A percentile compares a stretch with the other conserved stretches of the same genome.
phyloP scores from a whole-genome alignment of 2,329 filamentous ascomycete species.

The Karstenula rhodostoma region DNA sequence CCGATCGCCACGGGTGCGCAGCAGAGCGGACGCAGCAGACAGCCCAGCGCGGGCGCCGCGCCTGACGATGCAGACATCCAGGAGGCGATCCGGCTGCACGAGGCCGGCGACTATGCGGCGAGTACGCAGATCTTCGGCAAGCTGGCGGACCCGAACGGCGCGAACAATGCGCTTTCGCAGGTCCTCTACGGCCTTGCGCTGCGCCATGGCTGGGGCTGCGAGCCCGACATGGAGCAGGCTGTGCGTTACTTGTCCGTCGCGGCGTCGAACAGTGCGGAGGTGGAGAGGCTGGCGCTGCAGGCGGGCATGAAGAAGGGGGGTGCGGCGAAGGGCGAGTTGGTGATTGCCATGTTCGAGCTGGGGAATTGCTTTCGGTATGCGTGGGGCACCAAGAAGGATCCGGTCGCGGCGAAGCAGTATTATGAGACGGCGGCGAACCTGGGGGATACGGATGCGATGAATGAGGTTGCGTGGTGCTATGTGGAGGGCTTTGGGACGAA shows the following conservation, averaged over 20 bases:
- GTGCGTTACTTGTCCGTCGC: slow-evolving; percentile 87
- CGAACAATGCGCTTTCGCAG: slow-evolving; percentile 93
- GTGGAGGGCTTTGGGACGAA: slow-evolving; percentile 95
- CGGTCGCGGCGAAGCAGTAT: slow-evolving; percentile 85
- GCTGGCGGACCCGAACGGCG: slow-evolving; percentile 82
- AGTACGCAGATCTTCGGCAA: slow-evolving; percentile 87
- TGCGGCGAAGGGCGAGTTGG: slow-evolving; percentile 92
- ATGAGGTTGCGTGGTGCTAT: slow-evolving; percentile 96
- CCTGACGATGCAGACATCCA: slow-evolving; percentile 74
- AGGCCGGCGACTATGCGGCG: slow-evolving; percentile 77
- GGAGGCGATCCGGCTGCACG: slow-evolving; percentile 93
- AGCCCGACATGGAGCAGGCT: slow-evolving; percentile 74
- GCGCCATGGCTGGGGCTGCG: slow-evolving; percentile 93
- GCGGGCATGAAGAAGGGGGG: slow-evolving; percentile 93
- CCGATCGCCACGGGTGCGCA: slow-evolving; percentile 16
- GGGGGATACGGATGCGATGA: slow-evolving; percentile 97
- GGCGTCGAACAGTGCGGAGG: slow-evolving; percentile 85
- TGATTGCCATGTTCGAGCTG: slow-evolving; percentile 95
- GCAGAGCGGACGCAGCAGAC: slow-evolving; percentile 31
- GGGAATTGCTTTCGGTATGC: slow-evolving; percentile 92
- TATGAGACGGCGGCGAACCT: slow-evolving; percentile 98
- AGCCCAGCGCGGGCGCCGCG: slow-evolving; percentile 48
- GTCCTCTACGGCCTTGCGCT: slow-evolving; percentile 94
- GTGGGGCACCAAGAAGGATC: slow-evolving; percentile 89
- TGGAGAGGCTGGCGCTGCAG: slow-evolving; percentile 84